Evolutionary conservation across 176 grass and related monocot species (phyloP).

Genomic region (Carex cristatella): DNA sequence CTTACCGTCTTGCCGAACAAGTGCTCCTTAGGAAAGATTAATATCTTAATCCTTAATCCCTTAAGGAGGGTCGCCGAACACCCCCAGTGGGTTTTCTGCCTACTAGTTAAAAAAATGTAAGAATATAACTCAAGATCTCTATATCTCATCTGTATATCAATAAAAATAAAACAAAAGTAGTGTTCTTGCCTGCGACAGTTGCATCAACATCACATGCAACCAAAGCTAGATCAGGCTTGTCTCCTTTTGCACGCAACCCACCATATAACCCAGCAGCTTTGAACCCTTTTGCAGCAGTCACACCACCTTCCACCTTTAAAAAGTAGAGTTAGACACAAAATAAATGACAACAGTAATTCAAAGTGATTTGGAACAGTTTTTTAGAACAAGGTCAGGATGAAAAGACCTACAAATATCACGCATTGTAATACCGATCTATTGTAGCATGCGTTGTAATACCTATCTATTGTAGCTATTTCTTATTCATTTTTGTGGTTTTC

Average conservation of each 20-base stretch:
- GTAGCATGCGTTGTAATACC: neutral
- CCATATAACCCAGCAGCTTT: conserved; percentile 83
- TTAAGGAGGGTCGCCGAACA: too few relatives aligned
- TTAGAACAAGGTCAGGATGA: neutral
- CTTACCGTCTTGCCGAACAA: too few relatives aligned
- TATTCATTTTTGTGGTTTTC: neutral
- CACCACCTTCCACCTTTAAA: conserved; percentile 71
- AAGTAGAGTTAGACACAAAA: conserved; percentile 20
- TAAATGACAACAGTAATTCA: neutral
- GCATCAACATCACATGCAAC: conserved; percentile 86
- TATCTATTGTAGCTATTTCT: neutral
- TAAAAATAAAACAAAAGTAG: neutral
- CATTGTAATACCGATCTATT: neutral
- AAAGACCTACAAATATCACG: conserved; percentile 17
- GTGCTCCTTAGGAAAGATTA: too few relatives aligned
- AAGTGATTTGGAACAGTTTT: neutral
- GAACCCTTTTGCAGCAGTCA: conserved; percentile 75
- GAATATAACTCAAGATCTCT: neutral
- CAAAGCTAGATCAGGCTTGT: conserved; percentile 86
- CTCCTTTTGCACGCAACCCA: conserved; percentile 69
- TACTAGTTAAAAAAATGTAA: neutral
- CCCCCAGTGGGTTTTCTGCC: neutral
- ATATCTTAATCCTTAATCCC: too few relatives aligned
- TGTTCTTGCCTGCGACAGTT: conserved; percentile 44
- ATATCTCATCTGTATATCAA: neutral